Percentiles rank a stretch among this genome's conserved stretches.
Evolutionary conservation across 1,284 basidiomycete genomes (phyloP).

Genomic region (Cystobasidiaceae sp.): DNA sequence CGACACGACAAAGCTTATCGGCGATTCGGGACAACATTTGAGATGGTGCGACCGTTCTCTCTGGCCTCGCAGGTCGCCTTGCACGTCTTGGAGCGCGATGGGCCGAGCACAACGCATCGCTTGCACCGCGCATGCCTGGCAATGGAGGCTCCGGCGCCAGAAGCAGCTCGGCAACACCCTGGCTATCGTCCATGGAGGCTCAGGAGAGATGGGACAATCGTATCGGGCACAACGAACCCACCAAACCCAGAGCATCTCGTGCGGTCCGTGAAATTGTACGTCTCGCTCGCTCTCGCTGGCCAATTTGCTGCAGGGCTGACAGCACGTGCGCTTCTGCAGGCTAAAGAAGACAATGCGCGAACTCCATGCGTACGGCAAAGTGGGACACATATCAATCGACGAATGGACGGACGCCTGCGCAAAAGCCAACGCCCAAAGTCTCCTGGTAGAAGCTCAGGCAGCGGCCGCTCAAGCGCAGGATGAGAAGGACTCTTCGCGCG

Average conservation of each 20-base stretch:
- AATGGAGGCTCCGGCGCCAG: constrained; percentile 3
- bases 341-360: constrained; percentile 11
- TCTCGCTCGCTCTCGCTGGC: neutral
- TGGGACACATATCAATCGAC: neutral
- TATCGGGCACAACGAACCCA: constrained; percentile 1
- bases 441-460: neutral
- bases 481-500: constrained; percentile 5
- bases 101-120: constrained; percentile 22
- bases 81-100: constrained; percentile 20
- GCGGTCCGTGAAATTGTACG: constrained; percentile 20
- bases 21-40: neutral
- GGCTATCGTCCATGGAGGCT: constrained; percentile 16
- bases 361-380: constrained; percentile 11
- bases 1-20: neutral
- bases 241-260: constrained; percentile 24
- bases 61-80: constrained; percentile 16
- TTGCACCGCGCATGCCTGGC: constrained; percentile 18
- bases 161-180: constrained; percentile 10
- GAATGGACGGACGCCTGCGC: neutral
- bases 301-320: neutral
- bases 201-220: neutral
- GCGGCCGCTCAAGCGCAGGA: neutral
- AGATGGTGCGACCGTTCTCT: constrained; percentile 6
- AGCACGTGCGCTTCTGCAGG: neutral
- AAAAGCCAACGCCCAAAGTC: neutral